Percentiles rank a stretch among this genome's conserved stretches.
phyloP scores from a whole-genome alignment of 352 stramenopile genomes.

The Blastocystis sp. region DNA sequence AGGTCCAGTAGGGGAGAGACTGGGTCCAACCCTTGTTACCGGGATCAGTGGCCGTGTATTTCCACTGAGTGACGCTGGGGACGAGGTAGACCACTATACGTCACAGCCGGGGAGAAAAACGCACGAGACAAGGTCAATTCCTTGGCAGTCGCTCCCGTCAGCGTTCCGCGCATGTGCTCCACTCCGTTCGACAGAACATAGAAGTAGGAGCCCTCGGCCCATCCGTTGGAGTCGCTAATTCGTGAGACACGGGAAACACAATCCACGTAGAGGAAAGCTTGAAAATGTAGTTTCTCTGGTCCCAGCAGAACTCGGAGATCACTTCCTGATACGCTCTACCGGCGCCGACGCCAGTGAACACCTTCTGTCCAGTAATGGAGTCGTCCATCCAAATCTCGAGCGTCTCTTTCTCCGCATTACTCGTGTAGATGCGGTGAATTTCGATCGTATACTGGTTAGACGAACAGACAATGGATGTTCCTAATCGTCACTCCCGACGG shows the following conservation, averaged over 20 bases:
- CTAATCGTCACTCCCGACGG: background rate
- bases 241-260: background rate
- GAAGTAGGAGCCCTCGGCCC: constrained; percentile 46
- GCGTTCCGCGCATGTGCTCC: constrained; percentile 27
- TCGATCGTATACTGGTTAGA: constrained; percentile 18
- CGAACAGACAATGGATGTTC: constrained; percentile 8
- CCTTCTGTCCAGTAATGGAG: constrained; percentile 54
- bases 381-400: constrained; percentile 60
- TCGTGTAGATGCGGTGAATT: constrained; percentile 20
- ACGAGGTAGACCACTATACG: constrained; percentile 39
- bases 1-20: background rate
- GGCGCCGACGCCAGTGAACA: constrained; percentile 30
- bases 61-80: background rate
- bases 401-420: constrained; percentile 54
- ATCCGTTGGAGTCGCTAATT: constrained; percentile 28
- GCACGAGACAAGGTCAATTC: constrained; percentile 58
- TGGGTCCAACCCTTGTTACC: constrained; percentile 5
- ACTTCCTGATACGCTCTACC: constrained; percentile 40
- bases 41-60: constrained; percentile 16
- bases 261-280: constrained; percentile 52
- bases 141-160: background rate
- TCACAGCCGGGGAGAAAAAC: background rate
- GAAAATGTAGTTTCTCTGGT: constrained; percentile 35
- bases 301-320: constrained; percentile 34
- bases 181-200: constrained; percentile 35